phyloP scores from a whole-genome alignment of 208 protist genomes.

The Trypanosoma cruzi region DNA sequence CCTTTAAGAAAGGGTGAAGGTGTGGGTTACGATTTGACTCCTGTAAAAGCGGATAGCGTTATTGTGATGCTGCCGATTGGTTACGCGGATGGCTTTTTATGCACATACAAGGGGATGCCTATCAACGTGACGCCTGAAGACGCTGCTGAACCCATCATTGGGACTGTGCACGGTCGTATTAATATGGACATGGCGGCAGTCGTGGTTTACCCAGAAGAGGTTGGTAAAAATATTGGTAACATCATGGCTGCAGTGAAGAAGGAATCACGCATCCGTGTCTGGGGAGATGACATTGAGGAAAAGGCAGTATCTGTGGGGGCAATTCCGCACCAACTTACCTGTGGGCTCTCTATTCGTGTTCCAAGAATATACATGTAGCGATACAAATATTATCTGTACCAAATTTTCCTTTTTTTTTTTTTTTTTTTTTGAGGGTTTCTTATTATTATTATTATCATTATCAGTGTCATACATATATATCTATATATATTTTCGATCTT shows the following conservation, averaged over 20 bases:
- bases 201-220: conserved; percentile 33
- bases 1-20: conserved; percentile 38
- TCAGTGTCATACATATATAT: no score
- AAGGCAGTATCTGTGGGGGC: conserved; percentile 44
- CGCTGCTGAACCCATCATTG: conserved; percentile 21
- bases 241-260: conserved; percentile 35
- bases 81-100: conserved; percentile 62
- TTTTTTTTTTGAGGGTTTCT: no score
- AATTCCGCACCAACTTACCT: conserved; percentile 61
- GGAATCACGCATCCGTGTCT: conserved; percentile 42
- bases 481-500: no score
- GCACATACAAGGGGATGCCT: conserved; percentile 43
- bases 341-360: conserved; percentile 41
- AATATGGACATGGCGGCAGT: conserved; percentile 57
- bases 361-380: conserved; percentile 40
- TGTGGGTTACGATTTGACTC: conserved; percentile 51
- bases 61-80: conserved; percentile 48
- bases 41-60: conserved; percentile 36
- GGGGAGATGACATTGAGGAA: conserved; percentile 41
- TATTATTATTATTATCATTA: no score
- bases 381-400: no score
- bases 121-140: conserved; percentile 35
- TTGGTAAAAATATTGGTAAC: conserved; percentile 33
- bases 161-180: conserved; percentile 47
- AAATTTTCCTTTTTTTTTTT: no score